These are phyloP conservation scores for Alternaria sp. DNA, from an alignment of 2,329 filamentous ascomycete genomes.

Conservation along the genomic window DNA sequence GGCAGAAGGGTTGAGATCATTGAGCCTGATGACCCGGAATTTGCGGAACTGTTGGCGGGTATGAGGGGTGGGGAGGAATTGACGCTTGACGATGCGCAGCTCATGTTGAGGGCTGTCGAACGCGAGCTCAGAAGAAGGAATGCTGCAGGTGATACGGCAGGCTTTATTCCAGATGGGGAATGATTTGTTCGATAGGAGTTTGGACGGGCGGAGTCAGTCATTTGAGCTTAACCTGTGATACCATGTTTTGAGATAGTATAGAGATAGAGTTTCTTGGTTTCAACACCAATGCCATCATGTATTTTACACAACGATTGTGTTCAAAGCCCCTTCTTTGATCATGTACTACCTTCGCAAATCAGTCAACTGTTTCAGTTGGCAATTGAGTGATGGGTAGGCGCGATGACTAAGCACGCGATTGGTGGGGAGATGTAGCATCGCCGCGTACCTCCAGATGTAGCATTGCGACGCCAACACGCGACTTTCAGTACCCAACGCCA, in stretches of 20 bases:
- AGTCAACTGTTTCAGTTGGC: not conserved
- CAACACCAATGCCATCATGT: slow-evolving; percentile 18
- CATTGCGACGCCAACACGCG: slow-evolving; percentile 3
- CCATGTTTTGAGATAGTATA: slow-evolving; percentile 16
- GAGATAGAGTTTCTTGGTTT: slow-evolving; percentile 23
- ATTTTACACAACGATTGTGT: not conserved
- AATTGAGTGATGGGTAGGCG: not conserved
- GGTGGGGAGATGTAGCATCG: slow-evolving; percentile 16
- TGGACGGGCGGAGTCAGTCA: slow-evolving; percentile 1
- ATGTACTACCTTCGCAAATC: not conserved
- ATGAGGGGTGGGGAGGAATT: slow-evolving; percentile 23
- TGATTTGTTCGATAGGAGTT: slow-evolving; percentile 4
- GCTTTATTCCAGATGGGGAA: slow-evolving; percentile 6
- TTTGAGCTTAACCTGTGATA: slow-evolving; percentile 23
- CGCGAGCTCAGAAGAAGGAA: slow-evolving; percentile 19
- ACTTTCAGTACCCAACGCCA: not conserved
- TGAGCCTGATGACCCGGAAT: slow-evolving; percentile 25
- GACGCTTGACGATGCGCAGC: slow-evolving; percentile 24
- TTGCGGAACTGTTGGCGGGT: slow-evolving; percentile 24
- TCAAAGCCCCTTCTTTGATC: not conserved
- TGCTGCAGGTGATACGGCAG: slow-evolving; percentile 1
- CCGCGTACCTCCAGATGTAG: not conserved
- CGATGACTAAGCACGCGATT: slow-evolving; percentile 20
- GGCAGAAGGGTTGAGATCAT: slow-evolving; percentile 24
- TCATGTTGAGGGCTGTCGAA: slow-evolving; percentile 25